Evolutionary conservation across 192 early-diverging fungal genomes (phyloP).

Genomic region (Phlyctochytrium planicorne): DNA sequence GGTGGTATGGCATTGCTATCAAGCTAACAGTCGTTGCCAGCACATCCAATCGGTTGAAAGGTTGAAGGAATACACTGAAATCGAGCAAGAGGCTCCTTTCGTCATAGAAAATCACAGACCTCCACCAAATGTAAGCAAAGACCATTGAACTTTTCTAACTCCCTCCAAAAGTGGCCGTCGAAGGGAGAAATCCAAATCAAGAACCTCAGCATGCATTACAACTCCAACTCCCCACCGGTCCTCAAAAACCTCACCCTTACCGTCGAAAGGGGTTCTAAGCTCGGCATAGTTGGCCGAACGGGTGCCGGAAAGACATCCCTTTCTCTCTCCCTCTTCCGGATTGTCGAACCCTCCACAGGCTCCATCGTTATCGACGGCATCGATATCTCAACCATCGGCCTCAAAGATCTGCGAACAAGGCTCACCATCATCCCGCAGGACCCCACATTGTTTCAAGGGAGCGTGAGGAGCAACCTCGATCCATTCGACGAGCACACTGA

Average conservation of each 20-base stretch:
- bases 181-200: slow-evolving; percentile 67
- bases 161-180: slow-evolving; percentile 55
- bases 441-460: slow-evolving; percentile 57
- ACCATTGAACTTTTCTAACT: too few species aligned
- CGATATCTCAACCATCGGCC: slow-evolving; percentile 64
- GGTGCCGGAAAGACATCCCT: slow-evolving; percentile 50
- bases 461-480: slow-evolving; percentile 73
- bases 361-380: slow-evolving; percentile 73
- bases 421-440: slow-evolving; percentile 52
- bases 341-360: slow-evolving; percentile 59
- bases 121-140: slow-evolving; percentile 7
- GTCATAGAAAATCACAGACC: too few species aligned
- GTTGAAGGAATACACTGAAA: slow-evolving; percentile 70
- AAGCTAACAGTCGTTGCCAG: too few species aligned
- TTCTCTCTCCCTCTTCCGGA: slow-evolving; percentile 73
- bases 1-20: too few species aligned
- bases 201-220: slow-evolving; percentile 70
- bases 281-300: slow-evolving; percentile 48
- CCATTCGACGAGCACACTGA: slow-evolving; percentile 66
- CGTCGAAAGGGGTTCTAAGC: slow-evolving; percentile 33
- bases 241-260: slow-evolving; percentile 41
- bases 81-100: slow-evolving; percentile 93
- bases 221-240: slow-evolving; percentile 62
- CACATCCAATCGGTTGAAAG: slow-evolving; percentile 67
- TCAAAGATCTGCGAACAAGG: slow-evolving; percentile 54